Evolutionary conservation across 352 stramenopile genomes (phyloP).

Genomic region (Phytophthora ramorum): DNA sequence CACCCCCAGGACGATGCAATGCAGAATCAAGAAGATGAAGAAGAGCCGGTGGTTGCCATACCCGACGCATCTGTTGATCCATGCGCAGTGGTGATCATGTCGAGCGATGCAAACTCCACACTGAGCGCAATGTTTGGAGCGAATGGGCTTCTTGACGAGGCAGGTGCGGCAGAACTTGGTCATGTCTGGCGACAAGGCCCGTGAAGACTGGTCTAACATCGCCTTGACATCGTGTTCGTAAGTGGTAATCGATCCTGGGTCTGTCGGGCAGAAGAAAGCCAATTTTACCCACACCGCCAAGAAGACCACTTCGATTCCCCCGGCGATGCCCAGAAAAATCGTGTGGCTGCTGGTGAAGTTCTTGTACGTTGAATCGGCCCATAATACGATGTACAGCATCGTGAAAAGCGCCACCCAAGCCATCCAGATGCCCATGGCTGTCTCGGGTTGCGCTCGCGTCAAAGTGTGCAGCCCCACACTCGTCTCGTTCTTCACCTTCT

Average conservation of each 20-base stretch:
- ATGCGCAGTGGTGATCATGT: conserved; percentile 89
- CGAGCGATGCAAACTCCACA: conserved; percentile 84
- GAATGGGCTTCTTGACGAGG: conserved; percentile 71
- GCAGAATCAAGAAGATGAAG: conserved; percentile 78
- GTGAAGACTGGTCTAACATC: conserved; percentile 57
- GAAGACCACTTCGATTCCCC: conserved; percentile 54
- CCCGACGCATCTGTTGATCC: conserved; percentile 88
- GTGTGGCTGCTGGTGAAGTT: conserved; percentile 39
- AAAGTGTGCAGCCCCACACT: conserved; percentile 36
- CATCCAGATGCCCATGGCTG: conserved; percentile 83
- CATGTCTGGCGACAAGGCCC: conserved; percentile 48
- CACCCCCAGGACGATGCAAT: conserved; percentile 52
- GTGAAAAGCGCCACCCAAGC: conserved; percentile 79
- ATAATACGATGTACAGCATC: conserved; percentile 71
- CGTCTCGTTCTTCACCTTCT: conserved; percentile 35
- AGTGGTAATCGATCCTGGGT: conserved; percentile 60
- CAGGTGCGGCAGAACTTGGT: conserved; percentile 76
- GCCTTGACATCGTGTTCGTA: conserved; percentile 59
- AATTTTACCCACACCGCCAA: conserved; percentile 58
- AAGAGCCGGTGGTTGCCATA: conserved; percentile 84
- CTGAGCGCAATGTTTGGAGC: conserved; percentile 83
- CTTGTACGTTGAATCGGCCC: conserved; percentile 53
- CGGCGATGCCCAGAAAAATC: conserved; percentile 50
- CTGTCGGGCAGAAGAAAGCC: conserved; percentile 61
- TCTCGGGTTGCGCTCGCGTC: conserved; percentile 61